phyloP scores from a whole-genome alignment of 257 asterid genomes.

The Solanum lycopersicoides region DNA sequence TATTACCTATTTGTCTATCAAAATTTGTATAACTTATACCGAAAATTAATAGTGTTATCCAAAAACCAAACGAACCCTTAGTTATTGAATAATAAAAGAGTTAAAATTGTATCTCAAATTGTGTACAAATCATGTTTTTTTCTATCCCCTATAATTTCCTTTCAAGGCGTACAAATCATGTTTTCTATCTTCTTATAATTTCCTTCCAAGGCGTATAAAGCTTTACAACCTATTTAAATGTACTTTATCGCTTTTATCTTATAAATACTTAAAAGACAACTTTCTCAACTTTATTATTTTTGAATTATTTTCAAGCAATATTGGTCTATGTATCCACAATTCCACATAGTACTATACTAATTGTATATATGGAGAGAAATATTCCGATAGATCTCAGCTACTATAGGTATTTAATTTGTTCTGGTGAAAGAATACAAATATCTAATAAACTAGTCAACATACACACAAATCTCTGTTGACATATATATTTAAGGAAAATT shows the following conservation, averaged over 20 bases:
- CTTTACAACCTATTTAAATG: too few relatives aligned
- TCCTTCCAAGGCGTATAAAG: too few relatives aligned
- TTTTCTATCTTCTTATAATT: too few relatives aligned
- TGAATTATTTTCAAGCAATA: too few relatives aligned
- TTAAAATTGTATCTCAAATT: not conserved
- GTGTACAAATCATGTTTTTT: too few relatives aligned
- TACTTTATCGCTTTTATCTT: too few relatives aligned
- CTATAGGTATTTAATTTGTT: not conserved
- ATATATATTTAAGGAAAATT: not conserved
- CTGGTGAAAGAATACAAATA: not conserved
- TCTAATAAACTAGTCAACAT: not conserved
- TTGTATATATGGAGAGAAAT: not conserved
- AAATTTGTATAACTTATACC: too few relatives aligned
- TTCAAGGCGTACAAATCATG: too few relatives aligned
- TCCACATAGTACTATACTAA: not conserved
- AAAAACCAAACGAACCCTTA: not conserved
- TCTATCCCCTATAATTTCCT: too few relatives aligned
- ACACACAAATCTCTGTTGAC: not conserved
- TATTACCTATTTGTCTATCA: not conserved
- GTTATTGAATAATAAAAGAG: not conserved
- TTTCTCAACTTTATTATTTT: too few relatives aligned
- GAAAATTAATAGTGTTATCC: not conserved
- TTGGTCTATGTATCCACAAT: not conserved
- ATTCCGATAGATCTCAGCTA: not conserved
- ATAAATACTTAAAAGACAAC: too few relatives aligned